A percentile compares a stretch with the other conserved stretches of the same genome.
Evolutionary conservation across 768 basidiomycete species (phyloP).

Genomic region (Tricholoma sp.): DNA sequence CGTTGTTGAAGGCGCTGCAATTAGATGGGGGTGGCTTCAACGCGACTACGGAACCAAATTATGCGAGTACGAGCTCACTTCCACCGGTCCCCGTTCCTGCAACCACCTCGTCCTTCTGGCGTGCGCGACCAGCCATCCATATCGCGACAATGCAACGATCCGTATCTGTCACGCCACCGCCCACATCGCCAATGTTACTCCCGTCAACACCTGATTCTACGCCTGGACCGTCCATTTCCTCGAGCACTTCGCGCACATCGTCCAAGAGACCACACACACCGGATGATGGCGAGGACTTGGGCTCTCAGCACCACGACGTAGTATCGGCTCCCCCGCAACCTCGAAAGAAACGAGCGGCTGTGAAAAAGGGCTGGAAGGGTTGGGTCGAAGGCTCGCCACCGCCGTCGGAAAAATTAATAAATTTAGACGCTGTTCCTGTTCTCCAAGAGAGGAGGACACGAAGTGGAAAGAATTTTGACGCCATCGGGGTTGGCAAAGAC

Average conservation of each 20-base stretch:
- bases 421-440: conserved; percentile 66
- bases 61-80: conserved; percentile 25
- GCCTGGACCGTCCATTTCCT: conserved; percentile 71
- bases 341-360: conserved; percentile 60
- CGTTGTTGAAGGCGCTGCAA: conserved; percentile 15
- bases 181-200: conserved; percentile 32
- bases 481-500: conserved; percentile 71
- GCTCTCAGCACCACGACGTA: conserved; percentile 14
- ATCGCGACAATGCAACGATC: conserved; percentile 67
- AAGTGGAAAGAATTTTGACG: conserved; percentile 83
- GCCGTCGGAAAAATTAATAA: conserved; percentile 77
- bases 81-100: conserved; percentile 21
- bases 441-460: conserved; percentile 74
- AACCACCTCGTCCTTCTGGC: conserved; percentile 56
- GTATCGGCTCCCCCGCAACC: conserved; percentile 24
- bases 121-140: conserved; percentile 65
- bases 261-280: conserved; percentile 79
- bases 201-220: conserved; percentile 66
- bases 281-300: conserved; percentile 47
- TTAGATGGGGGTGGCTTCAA: conserved; percentile 21
- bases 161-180: conserved; percentile 69
- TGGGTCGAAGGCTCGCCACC: conserved; percentile 86
- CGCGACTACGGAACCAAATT: conserved; percentile 22
- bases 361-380: conserved; percentile 85
- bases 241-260: conserved; percentile 68